A percentile compares a stretch with the other conserved stretches of the same genome.
Conservation (phyloP, 768 basidiomycete genomes). For the Lactifluus rugatus region DNA sequence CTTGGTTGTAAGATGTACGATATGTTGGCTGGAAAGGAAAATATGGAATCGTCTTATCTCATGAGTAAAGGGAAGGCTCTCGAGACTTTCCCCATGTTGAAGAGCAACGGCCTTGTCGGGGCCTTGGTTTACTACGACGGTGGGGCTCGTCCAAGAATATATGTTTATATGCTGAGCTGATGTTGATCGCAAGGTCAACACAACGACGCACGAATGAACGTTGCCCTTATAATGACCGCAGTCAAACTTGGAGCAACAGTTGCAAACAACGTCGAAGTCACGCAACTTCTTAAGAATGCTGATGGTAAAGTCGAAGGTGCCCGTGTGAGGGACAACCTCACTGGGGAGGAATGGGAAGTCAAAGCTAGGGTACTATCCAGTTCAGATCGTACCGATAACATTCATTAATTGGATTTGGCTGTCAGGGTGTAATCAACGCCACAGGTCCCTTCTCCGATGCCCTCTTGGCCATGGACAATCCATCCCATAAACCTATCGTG, state of each 20-base stretch:
- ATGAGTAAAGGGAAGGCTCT: conserved; percentile 92
- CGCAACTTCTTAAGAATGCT: conserved; percentile 56
- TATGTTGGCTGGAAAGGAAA: conserved; percentile 86
- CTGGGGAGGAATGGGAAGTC: conserved; percentile 74
- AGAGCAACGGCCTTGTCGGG: conserved; percentile 82
- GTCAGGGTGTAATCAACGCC: conserved; percentile 86
- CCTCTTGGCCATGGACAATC: conserved; percentile 72
- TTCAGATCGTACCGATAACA: background rate
- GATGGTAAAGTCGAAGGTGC: conserved; percentile 64
- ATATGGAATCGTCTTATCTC: conserved; percentile 92
- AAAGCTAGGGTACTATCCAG: conserved; percentile 52
- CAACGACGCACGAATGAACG: conserved; percentile 98
- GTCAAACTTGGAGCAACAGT: conserved; percentile 83
- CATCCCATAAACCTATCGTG: conserved; percentile 74
- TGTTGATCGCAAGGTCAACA: conserved; percentile 62
- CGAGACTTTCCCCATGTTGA: conserved; percentile 95
- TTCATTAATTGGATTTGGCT: background rate
- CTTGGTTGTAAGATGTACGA: conserved; percentile 96
- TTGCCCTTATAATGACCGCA: conserved; percentile 89
- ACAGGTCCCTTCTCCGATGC: conserved; percentile 92
- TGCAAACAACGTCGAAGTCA: conserved; percentile 87
- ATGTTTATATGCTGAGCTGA: conserved; percentile 15
- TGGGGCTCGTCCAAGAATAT: conserved; percentile 32
- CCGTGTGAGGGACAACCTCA: conserved; percentile 68
- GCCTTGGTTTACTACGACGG: conserved; percentile 98